Conservation (phyloP, 352 stramenopile genomes). For the Phytopythium delawarense region DNA sequence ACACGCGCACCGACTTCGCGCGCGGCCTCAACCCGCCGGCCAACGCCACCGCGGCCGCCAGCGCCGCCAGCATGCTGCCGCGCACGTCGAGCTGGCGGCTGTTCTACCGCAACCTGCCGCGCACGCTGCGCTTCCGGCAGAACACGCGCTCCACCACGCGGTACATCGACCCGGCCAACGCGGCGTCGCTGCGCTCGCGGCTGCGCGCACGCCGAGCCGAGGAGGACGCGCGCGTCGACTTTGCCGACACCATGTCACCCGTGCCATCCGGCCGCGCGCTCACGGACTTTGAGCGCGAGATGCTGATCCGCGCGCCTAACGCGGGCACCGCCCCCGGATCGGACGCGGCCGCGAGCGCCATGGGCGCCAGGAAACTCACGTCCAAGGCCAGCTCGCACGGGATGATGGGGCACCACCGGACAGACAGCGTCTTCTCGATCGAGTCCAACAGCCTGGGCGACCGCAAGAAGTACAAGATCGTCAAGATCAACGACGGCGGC, state of each 20-base stretch:
- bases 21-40: conserved; percentile 10
- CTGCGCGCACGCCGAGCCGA: conserved; percentile 50
- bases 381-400: conserved; percentile 26
- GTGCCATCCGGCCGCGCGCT: conserved; percentile 15
- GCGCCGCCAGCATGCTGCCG: conserved; percentile 13
- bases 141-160: conserved; percentile 71
- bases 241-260: conserved; percentile 24
- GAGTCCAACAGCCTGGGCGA: conserved; percentile 33
- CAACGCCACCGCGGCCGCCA: neutral
- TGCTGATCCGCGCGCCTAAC: conserved; percentile 16
- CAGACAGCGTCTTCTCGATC: conserved; percentile 57
- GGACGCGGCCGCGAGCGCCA: neutral
- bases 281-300: conserved; percentile 56
- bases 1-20: conserved; percentile 11
- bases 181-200: conserved; percentile 45
- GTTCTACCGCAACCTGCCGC: conserved; percentile 68
- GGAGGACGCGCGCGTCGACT: conserved; percentile 36
- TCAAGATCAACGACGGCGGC: conserved; percentile 67
- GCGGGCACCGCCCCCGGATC: conserved; percentile 11
- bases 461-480: conserved; percentile 58
- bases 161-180: conserved; percentile 75
- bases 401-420: conserved; percentile 20
- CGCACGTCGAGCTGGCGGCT: conserved; percentile 45
- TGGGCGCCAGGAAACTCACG: conserved; percentile 17
- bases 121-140: conserved; percentile 64